Percentiles rank a stretch among this genome's conserved stretches.
Evolutionary conservation across 2,329 filamentous ascomycete genomes (phyloP).

Genomic region (Coniochaeta pulveracea): DNA sequence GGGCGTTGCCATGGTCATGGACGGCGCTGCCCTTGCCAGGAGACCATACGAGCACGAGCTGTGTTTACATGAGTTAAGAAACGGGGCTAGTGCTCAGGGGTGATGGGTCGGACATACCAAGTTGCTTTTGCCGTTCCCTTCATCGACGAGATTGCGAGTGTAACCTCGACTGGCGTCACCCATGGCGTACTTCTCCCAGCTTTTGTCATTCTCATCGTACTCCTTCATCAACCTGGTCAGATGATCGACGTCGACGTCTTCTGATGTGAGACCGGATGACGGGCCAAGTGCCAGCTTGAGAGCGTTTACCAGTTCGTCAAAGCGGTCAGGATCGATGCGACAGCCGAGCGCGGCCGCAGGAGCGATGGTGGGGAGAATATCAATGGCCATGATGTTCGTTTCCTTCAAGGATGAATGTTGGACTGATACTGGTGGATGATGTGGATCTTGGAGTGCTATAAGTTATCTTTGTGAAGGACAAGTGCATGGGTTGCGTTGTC

Average conservation of each 20-base stretch:
- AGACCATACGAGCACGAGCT: constrained; percentile 84
- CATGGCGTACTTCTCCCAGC: constrained; percentile 69
- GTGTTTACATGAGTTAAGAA: constrained; percentile 9
- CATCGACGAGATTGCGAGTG: constrained; percentile 81
- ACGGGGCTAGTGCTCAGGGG: background rate
- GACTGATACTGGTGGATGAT: too few relatives aligned
- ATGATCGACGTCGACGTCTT: constrained; percentile 65
- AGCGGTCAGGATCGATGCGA: constrained; percentile 30
- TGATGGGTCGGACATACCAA: constrained; percentile 23
- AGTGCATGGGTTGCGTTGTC: too few relatives aligned
- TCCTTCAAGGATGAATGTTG: too few relatives aligned
- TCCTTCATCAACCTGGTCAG: constrained; percentile 62
- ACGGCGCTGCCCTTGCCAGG: constrained; percentile 75
- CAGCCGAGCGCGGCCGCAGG: background rate
- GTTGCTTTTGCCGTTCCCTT: constrained; percentile 61
- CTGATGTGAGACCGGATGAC: constrained; percentile 70
- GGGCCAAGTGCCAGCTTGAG: constrained; percentile 67
- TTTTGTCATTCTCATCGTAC: constrained; percentile 56
- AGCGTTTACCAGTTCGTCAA: constrained; percentile 60
- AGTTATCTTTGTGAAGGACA: too few relatives aligned
- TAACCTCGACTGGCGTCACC: constrained; percentile 61
- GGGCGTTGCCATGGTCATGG: constrained; percentile 80
- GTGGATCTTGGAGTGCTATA: too few relatives aligned
- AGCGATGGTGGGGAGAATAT: too few relatives aligned
- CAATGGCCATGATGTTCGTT: background rate